phyloP scores from a whole-genome alignment of 108 stramenopile genomes.

The Ochromonas danica region DNA sequence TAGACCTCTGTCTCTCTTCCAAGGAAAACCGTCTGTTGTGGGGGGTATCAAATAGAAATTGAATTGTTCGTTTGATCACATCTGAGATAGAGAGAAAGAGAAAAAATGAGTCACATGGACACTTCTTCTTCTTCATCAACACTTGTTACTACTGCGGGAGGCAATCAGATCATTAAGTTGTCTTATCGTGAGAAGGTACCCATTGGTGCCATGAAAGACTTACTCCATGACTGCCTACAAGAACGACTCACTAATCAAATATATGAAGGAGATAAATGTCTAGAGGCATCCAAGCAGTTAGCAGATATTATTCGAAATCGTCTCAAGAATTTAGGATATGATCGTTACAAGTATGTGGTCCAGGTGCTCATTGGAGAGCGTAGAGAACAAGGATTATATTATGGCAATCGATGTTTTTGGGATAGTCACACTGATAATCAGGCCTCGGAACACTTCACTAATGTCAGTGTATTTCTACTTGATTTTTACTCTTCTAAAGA shows the following conservation, averaged over 20 bases:
- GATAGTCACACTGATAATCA: constrained; percentile 7
- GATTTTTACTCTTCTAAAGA: not conserved
- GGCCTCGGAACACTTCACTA: not conserved
- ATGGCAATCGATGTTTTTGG: constrained; percentile 8
- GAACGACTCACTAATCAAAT: not conserved
- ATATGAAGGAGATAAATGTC: constrained; percentile 20
- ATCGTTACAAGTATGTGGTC: constrained; percentile 12
- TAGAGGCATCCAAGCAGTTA: not conserved
- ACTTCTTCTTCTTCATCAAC: too few species aligned
- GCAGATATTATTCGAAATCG: constrained; percentile 8
- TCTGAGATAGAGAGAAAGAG: too few species aligned
- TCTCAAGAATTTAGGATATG: constrained; percentile 8
- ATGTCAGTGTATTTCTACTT: not conserved
- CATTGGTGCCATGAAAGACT: constrained; percentile 6
- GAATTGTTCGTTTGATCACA: too few species aligned
- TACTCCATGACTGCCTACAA: not conserved
- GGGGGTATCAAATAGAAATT: too few species aligned
- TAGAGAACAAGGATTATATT: constrained; percentile 12
- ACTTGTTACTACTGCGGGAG: not conserved
- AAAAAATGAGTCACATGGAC: too few species aligned
- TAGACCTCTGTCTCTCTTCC: too few species aligned
- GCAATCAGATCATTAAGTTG: not conserved
- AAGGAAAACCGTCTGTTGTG: too few species aligned
- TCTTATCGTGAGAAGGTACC: constrained; percentile 19
- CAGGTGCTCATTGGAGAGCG: constrained; percentile 23